Percentiles rank a stretch among this genome's conserved stretches.
Evolutionary conservation across 2,329 filamentous ascomycete genomes (phyloP).

Genomic region (Exutisphaerella laricina): DNA sequence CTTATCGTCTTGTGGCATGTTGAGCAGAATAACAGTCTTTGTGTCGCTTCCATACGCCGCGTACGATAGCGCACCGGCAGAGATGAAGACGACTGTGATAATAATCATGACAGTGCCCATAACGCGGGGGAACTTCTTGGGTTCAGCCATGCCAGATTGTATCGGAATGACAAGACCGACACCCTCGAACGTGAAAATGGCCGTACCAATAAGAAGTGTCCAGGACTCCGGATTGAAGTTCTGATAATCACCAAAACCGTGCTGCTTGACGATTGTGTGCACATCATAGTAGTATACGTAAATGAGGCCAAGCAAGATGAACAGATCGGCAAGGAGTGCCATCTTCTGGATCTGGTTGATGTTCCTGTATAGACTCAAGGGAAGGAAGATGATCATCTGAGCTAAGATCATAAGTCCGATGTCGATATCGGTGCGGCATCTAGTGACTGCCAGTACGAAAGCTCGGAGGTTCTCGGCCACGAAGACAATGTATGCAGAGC

Average conservation of each 20-base stretch:
- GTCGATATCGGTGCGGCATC: constrained; percentile 78
- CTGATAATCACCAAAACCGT: constrained; percentile 76
- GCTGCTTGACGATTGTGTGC: constrained; percentile 66
- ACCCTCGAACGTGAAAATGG: constrained; percentile 98
- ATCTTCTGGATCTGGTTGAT: constrained; percentile 97
- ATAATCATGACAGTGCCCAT: constrained; percentile 89
- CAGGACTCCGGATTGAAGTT: constrained; percentile 87
- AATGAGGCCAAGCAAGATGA: constrained; percentile 85
- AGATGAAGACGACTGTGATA: constrained; percentile 84
- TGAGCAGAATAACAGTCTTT: constrained; percentile 92
- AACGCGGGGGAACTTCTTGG: constrained; percentile 82
- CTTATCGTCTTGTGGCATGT: constrained; percentile 91
- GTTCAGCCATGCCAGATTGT: constrained; percentile 92
- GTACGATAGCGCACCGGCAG: constrained; percentile 89
- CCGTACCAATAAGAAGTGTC: constrained; percentile 97
- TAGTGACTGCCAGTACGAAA: constrained; percentile 83
- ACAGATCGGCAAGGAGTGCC: constrained; percentile 85
- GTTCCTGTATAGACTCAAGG: constrained; percentile 87
- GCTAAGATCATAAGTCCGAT: constrained; percentile 88
- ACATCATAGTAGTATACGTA: constrained; percentile 97
- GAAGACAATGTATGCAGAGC: constrained; percentile 93
- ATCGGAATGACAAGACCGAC: constrained; percentile 98
- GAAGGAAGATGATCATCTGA: constrained; percentile 92
- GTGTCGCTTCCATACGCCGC: constrained; percentile 93
- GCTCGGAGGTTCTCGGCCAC: constrained; percentile 93